Percentiles rank a stretch among this genome's conserved stretches.
Conservation (phyloP, 23 red algal genomes). For the Gracilaria domingensis region DNA sequence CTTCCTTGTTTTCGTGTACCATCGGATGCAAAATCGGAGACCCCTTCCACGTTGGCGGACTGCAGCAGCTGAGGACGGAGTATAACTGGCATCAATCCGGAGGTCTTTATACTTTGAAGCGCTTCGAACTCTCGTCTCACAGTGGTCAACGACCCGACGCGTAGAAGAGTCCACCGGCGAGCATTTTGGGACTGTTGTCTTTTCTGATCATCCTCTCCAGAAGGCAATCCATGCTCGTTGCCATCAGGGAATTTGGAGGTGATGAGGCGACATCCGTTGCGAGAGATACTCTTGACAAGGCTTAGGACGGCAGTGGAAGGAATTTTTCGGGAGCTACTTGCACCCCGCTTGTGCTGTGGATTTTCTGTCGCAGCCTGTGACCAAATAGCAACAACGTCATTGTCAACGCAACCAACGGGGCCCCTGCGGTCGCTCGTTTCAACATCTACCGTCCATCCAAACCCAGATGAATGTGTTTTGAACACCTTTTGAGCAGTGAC, state of each 20-base stretch:
- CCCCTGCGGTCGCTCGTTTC: slow-evolving; percentile 55
- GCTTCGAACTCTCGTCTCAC: slow-evolving; percentile 79
- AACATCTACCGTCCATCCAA: slow-evolving; percentile 73
- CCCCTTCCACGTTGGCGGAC: background rate
- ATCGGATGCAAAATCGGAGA: background rate
- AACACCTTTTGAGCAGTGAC: slow-evolving; percentile 54
- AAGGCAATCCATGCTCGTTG: slow-evolving; percentile 9
- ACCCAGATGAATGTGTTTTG: slow-evolving; percentile 39
- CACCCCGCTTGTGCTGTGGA: background rate
- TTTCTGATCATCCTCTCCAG: slow-evolving; percentile 32
- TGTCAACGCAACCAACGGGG: slow-evolving; percentile 71
- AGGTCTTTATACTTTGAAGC: slow-evolving; percentile 57
- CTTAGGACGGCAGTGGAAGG: slow-evolving; percentile 40
- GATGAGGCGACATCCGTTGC: slow-evolving; percentile 55
- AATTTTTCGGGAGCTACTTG: slow-evolving; percentile 35
- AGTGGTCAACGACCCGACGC: slow-evolving; percentile 68
- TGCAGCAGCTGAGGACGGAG: slow-evolving; percentile 46
- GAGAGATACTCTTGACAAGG: slow-evolving; percentile 28
- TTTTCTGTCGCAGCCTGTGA: background rate
- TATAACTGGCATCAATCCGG: slow-evolving; percentile 60
- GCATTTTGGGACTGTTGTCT: background rate
- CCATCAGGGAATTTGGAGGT: slow-evolving; percentile 55
- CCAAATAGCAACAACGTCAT: slow-evolving; percentile 63
- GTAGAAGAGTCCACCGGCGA: slow-evolving; percentile 58
- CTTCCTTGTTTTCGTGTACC: slow-evolving; percentile 2